Conservation (phyloP, 1,139 yeast genomes). For the Saccharomyces hybrid region DNA sequence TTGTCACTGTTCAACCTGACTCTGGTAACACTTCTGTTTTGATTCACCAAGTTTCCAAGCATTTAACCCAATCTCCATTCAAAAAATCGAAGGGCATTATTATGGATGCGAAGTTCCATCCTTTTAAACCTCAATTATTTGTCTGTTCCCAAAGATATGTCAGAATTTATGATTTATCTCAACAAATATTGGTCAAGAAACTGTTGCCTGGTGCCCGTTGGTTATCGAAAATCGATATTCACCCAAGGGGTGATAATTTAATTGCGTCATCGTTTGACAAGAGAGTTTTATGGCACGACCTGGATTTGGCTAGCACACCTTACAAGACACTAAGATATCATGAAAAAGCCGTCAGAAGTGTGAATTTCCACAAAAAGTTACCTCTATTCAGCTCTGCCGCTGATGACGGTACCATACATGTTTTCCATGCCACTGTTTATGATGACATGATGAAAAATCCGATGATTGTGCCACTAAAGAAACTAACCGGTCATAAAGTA, state of each 20-base stretch:
- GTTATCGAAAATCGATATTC: conserved; percentile 86
- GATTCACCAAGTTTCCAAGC: conserved; percentile 91
- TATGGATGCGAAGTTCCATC: conserved; percentile 96
- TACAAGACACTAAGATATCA: conserved; percentile 94
- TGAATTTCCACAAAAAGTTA: conserved; percentile 77
- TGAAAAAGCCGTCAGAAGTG: conserved; percentile 86
- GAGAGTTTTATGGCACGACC: conserved; percentile 94
- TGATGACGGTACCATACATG: conserved; percentile 89
- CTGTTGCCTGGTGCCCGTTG: conserved; percentile 93
- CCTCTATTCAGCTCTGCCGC: conserved; percentile 96
- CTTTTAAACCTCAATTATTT: conserved; percentile 86
- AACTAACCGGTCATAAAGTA: conserved; percentile 85
- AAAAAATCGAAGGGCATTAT: conserved; percentile 87
- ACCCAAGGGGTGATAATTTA: conserved; percentile 93
- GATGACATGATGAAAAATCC: conserved; percentile 96
- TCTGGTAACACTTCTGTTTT: conserved; percentile 83
- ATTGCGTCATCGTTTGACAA: conserved; percentile 91
- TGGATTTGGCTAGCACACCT: conserved; percentile 83
- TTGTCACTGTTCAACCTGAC: conserved; percentile 89
- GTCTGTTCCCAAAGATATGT: conserved; percentile 92
- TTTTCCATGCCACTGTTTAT: conserved; percentile 94
- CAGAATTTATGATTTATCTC: conserved; percentile 82
- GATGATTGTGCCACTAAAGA: conserved; percentile 89
- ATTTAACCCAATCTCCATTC: conserved; percentile 96
- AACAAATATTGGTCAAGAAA: conserved; percentile 75